These are phyloP conservation scores for Flaveria sonorensis DNA, from an alignment of 129 eudicot species.

Conservation along the genomic window DNA sequence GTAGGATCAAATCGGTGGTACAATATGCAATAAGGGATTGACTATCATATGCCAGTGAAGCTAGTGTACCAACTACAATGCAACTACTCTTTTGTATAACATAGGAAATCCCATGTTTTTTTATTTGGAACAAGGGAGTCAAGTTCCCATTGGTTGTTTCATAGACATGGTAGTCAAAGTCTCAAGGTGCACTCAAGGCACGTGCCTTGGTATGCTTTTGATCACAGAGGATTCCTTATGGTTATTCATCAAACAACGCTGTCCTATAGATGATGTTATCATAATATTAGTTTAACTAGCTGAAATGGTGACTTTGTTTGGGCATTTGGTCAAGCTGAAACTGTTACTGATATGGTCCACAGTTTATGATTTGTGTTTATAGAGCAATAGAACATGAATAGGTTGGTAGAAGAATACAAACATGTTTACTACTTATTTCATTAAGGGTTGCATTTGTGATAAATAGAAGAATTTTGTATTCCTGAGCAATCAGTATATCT, in stretches of 20 bases:
- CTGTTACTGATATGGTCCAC: background rate
- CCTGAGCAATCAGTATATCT: too few relatives aligned
- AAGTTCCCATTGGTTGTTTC: background rate
- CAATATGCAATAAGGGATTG: background rate
- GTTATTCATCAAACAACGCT: too few relatives aligned
- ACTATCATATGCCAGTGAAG: background rate
- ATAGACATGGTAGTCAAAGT: background rate
- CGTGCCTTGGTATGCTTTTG: too few relatives aligned
- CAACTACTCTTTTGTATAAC: background rate
- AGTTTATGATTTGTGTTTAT: background rate
- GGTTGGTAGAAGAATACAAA: background rate
- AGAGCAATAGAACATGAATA: background rate
- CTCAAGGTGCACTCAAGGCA: background rate
- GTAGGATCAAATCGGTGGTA: background rate
- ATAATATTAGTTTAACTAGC: background rate
- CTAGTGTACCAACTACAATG: background rate
- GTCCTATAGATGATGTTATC: too few relatives aligned
- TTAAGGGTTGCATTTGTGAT: background rate
- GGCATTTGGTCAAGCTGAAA: background rate
- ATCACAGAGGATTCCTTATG: too few relatives aligned
- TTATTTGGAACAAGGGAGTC: background rate
- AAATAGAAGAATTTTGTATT: background rate
- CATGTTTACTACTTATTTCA: too few relatives aligned
- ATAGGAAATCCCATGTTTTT: background rate
- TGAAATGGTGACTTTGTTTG: constrained; percentile 4